These are phyloP conservation scores for Geoglossum glabrum DNA, from an alignment of 495 filamentous ascomycete genomes.

Conservation along the genomic window DNA sequence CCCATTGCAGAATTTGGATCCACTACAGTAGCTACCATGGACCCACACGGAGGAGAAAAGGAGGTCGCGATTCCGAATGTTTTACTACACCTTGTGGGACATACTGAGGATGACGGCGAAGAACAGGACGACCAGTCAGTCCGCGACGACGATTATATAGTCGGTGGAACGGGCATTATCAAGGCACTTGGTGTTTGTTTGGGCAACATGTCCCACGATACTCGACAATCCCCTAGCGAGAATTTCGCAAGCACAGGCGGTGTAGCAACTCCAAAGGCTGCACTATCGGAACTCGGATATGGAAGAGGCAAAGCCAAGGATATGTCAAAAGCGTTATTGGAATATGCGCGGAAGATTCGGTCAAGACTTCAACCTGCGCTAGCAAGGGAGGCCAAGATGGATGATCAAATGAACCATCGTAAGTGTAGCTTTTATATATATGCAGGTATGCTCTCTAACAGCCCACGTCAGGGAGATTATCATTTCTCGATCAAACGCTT, in stretches of 20 bases:
- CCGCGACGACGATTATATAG: slow-evolving; percentile 73
- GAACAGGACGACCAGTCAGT: slow-evolving; percentile 36
- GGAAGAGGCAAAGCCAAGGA: slow-evolving; percentile 57
- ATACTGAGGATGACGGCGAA: slow-evolving; percentile 27
- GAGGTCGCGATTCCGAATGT: slow-evolving; percentile 30
- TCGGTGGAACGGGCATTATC: slow-evolving; percentile 86
- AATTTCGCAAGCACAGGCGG: slow-evolving; percentile 28
- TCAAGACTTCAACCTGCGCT: slow-evolving; percentile 68
- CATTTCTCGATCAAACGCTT: slow-evolving; percentile 79
- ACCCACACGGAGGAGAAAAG: slow-evolving; percentile 16
- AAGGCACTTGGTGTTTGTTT: slow-evolving; percentile 84
- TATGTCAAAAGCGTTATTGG: slow-evolving; percentile 76
- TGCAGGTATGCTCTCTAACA: not conserved
- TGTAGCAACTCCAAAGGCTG: slow-evolving; percentile 30
- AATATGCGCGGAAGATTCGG: slow-evolving; percentile 72
- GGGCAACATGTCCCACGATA: slow-evolving; percentile 46
- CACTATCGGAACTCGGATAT: slow-evolving; percentile 22
- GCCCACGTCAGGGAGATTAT: slow-evolving; percentile 40
- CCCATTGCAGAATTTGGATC: slow-evolving; percentile 22
- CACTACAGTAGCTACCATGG: slow-evolving; percentile 8
- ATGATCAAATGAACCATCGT: slow-evolving; percentile 56
- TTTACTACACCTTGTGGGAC: slow-evolving; percentile 36
- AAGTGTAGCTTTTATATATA: slow-evolving; percentile 20
- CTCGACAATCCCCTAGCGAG: slow-evolving; percentile 23
- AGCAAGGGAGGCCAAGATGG: slow-evolving; percentile 47